These are phyloP conservation scores for Elongisporangium undulatum DNA, from an alignment of 352 stramenopile genomes.

Conservation along the genomic window DNA sequence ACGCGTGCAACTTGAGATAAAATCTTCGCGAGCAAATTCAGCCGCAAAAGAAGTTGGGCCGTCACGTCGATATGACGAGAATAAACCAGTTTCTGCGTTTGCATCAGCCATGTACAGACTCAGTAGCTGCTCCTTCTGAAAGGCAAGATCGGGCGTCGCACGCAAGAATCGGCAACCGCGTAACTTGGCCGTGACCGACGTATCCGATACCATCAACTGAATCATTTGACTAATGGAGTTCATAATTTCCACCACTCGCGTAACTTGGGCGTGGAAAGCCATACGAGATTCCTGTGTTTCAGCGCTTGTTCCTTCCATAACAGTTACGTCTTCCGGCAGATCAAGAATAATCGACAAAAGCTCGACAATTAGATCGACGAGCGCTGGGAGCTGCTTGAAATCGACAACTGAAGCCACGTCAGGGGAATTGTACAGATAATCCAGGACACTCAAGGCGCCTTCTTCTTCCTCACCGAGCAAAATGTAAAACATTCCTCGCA, in stretches of 20 bases:
- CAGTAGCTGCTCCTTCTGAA: slow-evolving; percentile 68
- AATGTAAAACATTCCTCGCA: slow-evolving; percentile 63
- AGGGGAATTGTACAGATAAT: slow-evolving; percentile 53
- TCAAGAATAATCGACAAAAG: slow-evolving; percentile 73
- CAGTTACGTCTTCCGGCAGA: slow-evolving; percentile 66
- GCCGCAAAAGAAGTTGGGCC: slow-evolving; percentile 23
- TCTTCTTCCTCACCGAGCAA: slow-evolving; percentile 56
- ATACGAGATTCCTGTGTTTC: slow-evolving; percentile 41
- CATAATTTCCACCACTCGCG: slow-evolving; percentile 53
- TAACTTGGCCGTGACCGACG: slow-evolving; percentile 37
- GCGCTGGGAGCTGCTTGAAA: slow-evolving; percentile 45
- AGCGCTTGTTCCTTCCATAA: slow-evolving; percentile 33
- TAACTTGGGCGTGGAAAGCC: slow-evolving; percentile 67
- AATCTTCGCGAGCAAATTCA: slow-evolving; percentile 53
- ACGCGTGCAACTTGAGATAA: slow-evolving; percentile 71
- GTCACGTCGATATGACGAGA: slow-evolving; percentile 29
- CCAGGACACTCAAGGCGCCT: slow-evolving; percentile 45
- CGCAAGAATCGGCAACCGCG: slow-evolving; percentile 60
- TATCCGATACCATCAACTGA: slow-evolving; percentile 57
- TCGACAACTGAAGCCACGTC: slow-evolving; percentile 61
- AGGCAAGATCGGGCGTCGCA: slow-evolving; percentile 45
- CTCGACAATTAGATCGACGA: slow-evolving; percentile 69
- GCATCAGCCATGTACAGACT: slow-evolving; percentile 67
- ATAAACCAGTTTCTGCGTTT: slow-evolving; percentile 45
- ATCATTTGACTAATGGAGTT: slow-evolving; percentile 37